Percentiles rank a stretch among this genome's conserved stretches.
Conservation (phyloP, 768 basidiomycete genomes). For the Lactifluus pinguis region DNA sequence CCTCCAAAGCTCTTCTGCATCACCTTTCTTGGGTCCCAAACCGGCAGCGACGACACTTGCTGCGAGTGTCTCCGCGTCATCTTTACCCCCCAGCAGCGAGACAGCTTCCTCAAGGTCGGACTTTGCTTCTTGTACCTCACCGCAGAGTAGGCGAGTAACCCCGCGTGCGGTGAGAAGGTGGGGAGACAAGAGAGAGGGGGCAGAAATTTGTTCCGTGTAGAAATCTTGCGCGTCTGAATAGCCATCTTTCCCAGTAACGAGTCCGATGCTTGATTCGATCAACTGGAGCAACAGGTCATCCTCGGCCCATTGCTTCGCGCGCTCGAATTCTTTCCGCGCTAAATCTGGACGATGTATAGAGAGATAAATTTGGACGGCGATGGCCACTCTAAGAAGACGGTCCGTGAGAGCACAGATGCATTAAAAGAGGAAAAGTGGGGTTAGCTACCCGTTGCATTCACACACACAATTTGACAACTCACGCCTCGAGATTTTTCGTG, state of each 20-base stretch:
- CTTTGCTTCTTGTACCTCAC: slow-evolving; percentile 66
- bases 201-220: slow-evolving; percentile 77
- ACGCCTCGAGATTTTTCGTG: slow-evolving; percentile 83
- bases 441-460: slow-evolving; percentile 6
- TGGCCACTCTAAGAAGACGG: slow-evolving; percentile 50
- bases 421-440: not conserved
- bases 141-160: slow-evolving; percentile 66
- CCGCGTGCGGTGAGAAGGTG: slow-evolving; percentile 74
- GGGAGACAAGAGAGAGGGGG: slow-evolving; percentile 66
- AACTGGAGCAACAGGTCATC: slow-evolving; percentile 85
- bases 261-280: slow-evolving; percentile 76
- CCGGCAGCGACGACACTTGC: slow-evolving; percentile 57
- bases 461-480: slow-evolving; percentile 27
- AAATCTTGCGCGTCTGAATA: slow-evolving; percentile 50
- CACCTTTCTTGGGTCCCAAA: slow-evolving; percentile 47
- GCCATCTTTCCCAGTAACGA: slow-evolving; percentile 64
- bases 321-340: slow-evolving; percentile 77
- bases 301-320: slow-evolving; percentile 78
- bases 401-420: not conserved
- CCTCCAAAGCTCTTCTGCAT: slow-evolving; percentile 64
- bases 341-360: slow-evolving; percentile 84
- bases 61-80: slow-evolving; percentile 58
- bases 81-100: slow-evolving; percentile 39
- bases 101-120: slow-evolving; percentile 74
- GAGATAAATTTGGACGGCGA: slow-evolving; percentile 80